Base-by-base conservation (phyloP, 163 green algal species). In the Scenedesmus sp. region DNA sequence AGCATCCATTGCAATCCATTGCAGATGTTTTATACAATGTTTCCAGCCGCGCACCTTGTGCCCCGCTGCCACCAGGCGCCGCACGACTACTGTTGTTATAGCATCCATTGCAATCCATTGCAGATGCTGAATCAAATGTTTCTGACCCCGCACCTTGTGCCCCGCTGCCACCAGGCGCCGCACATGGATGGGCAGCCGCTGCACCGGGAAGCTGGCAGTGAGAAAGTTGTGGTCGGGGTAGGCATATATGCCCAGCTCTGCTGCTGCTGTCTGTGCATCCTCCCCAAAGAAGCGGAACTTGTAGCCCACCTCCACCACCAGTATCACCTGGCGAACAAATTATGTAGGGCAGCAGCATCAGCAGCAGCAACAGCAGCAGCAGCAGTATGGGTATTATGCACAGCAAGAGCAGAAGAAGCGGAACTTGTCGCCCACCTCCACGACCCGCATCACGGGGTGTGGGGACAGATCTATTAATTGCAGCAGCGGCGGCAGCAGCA, bases 171-270 rank as follows among this genome's bases (percentile, higher is more conserved):
- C 97, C 85, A 99, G 95, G 1, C 97, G 92, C 34, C 97, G 92
- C 79, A 99, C 95, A 93, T 99, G 97, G 8, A 98, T 93, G n/a
- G 96, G 94, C 90, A 99, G 94, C 10, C 97, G 94, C 10, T 93
- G 93, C 46, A 97, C 94, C 10, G 98, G 98, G 23, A 99, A 94
- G 55, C 87, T 95, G 15, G 97, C 95, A 2, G 94, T 96, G 34
- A 96, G 88, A 91, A 98, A 99, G 91, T 95, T 97, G 87, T 96
- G 94, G 84, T 98, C 95, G 12, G 94, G 91, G 91, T 96, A 96
- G 57, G 82, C 92, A 87, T 96, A 95, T 55, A 97, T 95, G 79
- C 94, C 94, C 83, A 94, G 94, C 66, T 91, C 84, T 52, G 70
- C 82, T 94, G 67, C 60, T 64, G 90, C 97, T 16, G 95, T 90